These are phyloP conservation scores for Cenchrus purpureus DNA, from an alignment of 176 grass and related monocot species.

Conservation along the genomic window DNA sequence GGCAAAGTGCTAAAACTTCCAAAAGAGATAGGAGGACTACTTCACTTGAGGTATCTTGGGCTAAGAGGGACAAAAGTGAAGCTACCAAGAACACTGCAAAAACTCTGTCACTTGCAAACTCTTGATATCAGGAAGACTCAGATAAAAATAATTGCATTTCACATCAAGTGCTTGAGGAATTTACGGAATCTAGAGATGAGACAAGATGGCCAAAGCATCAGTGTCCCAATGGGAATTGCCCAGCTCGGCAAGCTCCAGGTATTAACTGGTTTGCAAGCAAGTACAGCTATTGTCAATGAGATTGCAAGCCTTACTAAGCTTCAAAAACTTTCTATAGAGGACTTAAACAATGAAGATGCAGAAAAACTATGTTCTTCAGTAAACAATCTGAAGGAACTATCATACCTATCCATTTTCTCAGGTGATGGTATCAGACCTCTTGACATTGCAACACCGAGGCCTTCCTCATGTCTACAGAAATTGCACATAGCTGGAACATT, in stretches of 20 bases:
- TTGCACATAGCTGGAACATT: constrained; percentile 50
- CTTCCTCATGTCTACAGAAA: constrained; percentile 53
- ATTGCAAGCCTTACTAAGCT: constrained; percentile 43
- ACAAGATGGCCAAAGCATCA: constrained; percentile 47
- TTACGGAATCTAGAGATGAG: constrained; percentile 60
- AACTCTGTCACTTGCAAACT: constrained; percentile 51
- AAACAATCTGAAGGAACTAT: constrained; percentile 48
- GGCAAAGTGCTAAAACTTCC: constrained; percentile 40
- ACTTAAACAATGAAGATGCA: constrained; percentile 36
- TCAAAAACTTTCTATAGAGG: constrained; percentile 49
- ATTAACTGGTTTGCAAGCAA: constrained; percentile 53
- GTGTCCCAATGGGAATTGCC: constrained; percentile 31
- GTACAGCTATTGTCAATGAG: constrained; percentile 11
- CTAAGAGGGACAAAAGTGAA: constrained; percentile 50
- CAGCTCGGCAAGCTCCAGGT: constrained; percentile 44
- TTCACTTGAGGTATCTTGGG: constrained; percentile 59
- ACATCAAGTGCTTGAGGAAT: constrained; percentile 43
- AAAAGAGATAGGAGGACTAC: constrained; percentile 38
- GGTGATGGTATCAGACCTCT: constrained; percentile 39
- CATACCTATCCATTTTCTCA: constrained; percentile 44
- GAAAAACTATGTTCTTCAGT: constrained; percentile 43
- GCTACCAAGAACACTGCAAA: constrained; percentile 43
- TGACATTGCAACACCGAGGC: constrained; percentile 37
- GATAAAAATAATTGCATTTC: constrained; percentile 40
- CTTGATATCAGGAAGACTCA: constrained; percentile 51